These are phyloP conservation scores for Raddia distichophylla DNA, from an alignment of 176 grass and related monocot genomes.

Conservation along the genomic window DNA sequence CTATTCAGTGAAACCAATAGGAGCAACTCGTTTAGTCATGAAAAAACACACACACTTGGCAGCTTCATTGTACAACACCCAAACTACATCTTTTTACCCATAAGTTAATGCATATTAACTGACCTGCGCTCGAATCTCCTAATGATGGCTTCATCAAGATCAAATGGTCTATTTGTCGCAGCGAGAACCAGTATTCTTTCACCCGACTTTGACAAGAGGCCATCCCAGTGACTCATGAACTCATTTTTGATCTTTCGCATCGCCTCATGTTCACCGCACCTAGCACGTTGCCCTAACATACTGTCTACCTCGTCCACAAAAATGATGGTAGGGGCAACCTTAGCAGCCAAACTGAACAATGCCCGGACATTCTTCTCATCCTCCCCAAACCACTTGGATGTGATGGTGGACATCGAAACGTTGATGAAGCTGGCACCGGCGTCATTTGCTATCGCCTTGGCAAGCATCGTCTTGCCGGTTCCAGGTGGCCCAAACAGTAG, in stretches of 20 bases:
- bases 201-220: conserved; percentile 70
- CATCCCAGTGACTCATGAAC: conserved; percentile 99
- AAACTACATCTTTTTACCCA: neutral
- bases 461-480: conserved; percentile 98
- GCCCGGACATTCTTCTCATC: conserved; percentile 97
- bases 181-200: conserved; percentile 98
- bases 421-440: conserved; percentile 97
- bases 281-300: conserved; percentile 86
- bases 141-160: conserved; percentile 98
- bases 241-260: conserved; percentile 99
- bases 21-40: neutral
- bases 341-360: conserved; percentile 87
- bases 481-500: conserved; percentile 92
- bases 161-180: conserved; percentile 96
- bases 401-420: conserved; percentile 93
- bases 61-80: neutral
- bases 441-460: conserved; percentile 98
- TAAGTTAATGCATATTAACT: conserved; percentile 6
- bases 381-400: conserved; percentile 98
- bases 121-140: conserved; percentile 96
- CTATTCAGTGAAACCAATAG: conserved; percentile 49
- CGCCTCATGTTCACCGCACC: conserved; percentile 87
- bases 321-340: conserved; percentile 91
- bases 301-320: conserved; percentile 98
- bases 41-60: neutral